phyloP scores from a whole-genome alignment of 179 eudicot species.

The Nepenthes alata region DNA sequence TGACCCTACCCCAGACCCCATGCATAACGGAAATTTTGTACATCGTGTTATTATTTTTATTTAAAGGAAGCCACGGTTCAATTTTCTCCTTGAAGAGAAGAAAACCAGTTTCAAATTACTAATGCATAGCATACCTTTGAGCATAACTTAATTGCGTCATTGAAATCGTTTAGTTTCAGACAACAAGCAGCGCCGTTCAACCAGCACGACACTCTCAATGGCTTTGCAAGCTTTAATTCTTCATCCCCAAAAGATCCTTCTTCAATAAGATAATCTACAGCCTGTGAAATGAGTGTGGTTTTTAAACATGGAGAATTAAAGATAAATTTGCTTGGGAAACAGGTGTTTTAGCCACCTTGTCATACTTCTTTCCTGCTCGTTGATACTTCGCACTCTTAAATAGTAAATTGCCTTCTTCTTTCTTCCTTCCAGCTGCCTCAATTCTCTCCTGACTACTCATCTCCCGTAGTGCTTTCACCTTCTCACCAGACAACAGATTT shows the following conservation, averaged over 20 bases:
- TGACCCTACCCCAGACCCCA: no score
- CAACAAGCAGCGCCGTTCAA: slow-evolving; percentile 52
- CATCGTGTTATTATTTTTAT: no score
- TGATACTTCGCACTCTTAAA: slow-evolving; percentile 43
- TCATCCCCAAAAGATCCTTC: slow-evolving; percentile 34
- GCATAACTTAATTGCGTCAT: slow-evolving; percentile 41
- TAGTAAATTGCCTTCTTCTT: slow-evolving; percentile 54
- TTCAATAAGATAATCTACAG: slow-evolving; percentile 39
- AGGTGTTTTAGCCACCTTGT: slow-evolving; percentile 29
- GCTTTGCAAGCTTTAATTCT: slow-evolving; percentile 33
- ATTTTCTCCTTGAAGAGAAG: neutral
- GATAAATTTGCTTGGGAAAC: neutral
- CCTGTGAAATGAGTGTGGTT: slow-evolving; percentile 17
- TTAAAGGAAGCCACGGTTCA: neutral
- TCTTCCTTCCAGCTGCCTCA: slow-evolving; percentile 38
- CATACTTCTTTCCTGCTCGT: slow-evolving; percentile 58
- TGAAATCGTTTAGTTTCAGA: slow-evolving; percentile 36
- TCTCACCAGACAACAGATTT: neutral
- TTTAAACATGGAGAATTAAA: slow-evolving; percentile 1
- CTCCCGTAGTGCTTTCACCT: slow-evolving; percentile 70
- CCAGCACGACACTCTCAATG: slow-evolving; percentile 55
- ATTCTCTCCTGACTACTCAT: slow-evolving; percentile 37
- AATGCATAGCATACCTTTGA: slow-evolving; percentile 29
- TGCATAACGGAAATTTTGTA: no score
- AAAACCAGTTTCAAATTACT: neutral